These are phyloP conservation scores for Henckelia pumila DNA, from an alignment of 257 asterid genomes.

Conservation along the genomic window DNA sequence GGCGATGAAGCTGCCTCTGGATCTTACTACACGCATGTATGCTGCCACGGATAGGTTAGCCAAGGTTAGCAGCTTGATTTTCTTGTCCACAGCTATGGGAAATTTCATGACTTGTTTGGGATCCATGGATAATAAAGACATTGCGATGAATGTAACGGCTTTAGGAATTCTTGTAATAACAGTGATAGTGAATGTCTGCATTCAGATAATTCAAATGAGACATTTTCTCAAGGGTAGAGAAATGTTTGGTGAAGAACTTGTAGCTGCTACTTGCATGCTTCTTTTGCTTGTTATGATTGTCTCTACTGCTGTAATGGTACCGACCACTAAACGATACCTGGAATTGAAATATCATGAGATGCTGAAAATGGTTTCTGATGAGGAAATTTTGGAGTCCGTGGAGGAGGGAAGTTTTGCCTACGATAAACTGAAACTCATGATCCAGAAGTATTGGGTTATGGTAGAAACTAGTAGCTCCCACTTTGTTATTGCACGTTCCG, in stretches of 20 bases:
- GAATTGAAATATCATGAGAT: conserved; percentile 31
- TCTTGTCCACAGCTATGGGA: conserved; percentile 4
- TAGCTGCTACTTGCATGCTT: neutral
- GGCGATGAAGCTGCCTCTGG: neutral
- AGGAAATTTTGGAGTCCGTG: neutral
- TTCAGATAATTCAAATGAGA: neutral
- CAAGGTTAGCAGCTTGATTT: neutral
- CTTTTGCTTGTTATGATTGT: neutral
- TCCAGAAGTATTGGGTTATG: conserved; percentile 34
- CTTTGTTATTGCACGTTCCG: conserved; percentile 35
- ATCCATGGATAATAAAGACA: neutral
- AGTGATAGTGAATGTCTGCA: neutral
- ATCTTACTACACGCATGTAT: conserved; percentile 1
- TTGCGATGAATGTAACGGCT: neutral
- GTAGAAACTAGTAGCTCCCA: conserved; percentile 34
- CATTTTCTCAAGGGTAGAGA: neutral
- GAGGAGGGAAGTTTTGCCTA: conserved; percentile 1
- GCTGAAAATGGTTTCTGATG: conserved; percentile 4
- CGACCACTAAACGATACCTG: conserved; percentile 28
- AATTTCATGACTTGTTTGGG: conserved; percentile 6
- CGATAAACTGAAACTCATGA: conserved; percentile 19
- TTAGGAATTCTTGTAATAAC: conserved; percentile 24
- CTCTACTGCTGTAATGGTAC: conserved; percentile 18
- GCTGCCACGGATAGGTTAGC: too few relatives aligned
- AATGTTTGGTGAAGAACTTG: neutral